Percentiles rank a stretch among this genome's conserved stretches.
These are phyloP conservation scores for Xeromyces bisporus DNA, from an alignment of 495 filamentous ascomycete species.

Conservation along the genomic window DNA sequence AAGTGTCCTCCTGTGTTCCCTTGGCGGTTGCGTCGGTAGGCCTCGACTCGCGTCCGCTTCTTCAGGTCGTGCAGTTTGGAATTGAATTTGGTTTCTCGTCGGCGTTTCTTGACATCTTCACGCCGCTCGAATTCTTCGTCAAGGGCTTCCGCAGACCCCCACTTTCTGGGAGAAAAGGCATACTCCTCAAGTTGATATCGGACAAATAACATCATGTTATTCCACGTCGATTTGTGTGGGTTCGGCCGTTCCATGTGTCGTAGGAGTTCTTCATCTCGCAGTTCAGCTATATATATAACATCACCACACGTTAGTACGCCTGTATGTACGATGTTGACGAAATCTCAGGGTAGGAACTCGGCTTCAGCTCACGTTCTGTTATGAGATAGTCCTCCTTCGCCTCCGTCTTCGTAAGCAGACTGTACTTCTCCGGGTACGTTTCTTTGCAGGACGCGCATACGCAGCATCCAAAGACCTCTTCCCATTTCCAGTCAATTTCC, in stretches of 20 bases:
- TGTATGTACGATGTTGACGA: no score
- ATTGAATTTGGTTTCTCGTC: constrained; percentile 86
- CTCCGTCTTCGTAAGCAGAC: constrained; percentile 89
- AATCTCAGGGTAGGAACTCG: no score
- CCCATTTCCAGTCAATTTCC: constrained; percentile 93
- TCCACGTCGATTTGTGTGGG: constrained; percentile 88
- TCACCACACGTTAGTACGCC: background rate
- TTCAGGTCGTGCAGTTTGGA: constrained; percentile 76
- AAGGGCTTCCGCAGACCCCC: constrained; percentile 69
- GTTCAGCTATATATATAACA: constrained; percentile 43
- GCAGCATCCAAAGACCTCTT: constrained; percentile 53
- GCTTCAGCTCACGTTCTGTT: constrained; percentile 57
- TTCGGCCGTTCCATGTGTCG: constrained; percentile 82
- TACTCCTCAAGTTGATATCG: constrained; percentile 90
- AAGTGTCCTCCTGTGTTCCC: constrained; percentile 44
- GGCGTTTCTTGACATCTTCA: constrained; percentile 63
- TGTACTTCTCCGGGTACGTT: constrained; percentile 78
- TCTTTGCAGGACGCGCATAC: constrained; percentile 75
- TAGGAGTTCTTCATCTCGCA: constrained; percentile 68
- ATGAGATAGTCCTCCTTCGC: constrained; percentile 86
- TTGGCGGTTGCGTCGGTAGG: constrained; percentile 52
- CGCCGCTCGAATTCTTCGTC: constrained; percentile 81
- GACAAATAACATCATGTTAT: constrained; percentile 95
- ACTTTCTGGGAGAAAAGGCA: constrained; percentile 63
- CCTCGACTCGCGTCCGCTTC: constrained; percentile 82